Evolutionary conservation across 345 rosid species (phyloP).

Genomic region (Moricandia arvensis): DNA sequence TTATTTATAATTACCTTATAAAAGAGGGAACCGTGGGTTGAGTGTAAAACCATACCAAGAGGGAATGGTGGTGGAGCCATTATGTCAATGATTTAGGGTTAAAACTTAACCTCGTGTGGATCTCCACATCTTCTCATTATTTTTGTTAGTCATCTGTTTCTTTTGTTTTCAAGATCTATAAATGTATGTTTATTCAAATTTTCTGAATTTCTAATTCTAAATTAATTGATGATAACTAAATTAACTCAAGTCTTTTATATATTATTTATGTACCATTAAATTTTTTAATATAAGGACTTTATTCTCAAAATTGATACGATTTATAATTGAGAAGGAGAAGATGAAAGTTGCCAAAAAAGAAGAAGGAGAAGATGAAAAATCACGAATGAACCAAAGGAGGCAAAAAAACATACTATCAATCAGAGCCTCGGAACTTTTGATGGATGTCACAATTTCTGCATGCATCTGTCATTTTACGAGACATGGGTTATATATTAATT

Average conservation of each 20-base stretch:
- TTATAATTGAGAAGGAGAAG: not conserved
- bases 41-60: constrained; percentile 14
- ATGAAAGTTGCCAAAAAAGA: too few relatives aligned
- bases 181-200: not conserved
- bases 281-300: too few relatives aligned
- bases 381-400: constrained; percentile 13
- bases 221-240: too few relatives aligned
- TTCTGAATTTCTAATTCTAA: too few relatives aligned
- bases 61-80: constrained; percentile 35
- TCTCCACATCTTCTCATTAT: constrained; percentile 28
- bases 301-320: not conserved
- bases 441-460: constrained; percentile 29
- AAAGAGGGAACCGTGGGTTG: constrained; percentile 11
- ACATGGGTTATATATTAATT: not conserved
- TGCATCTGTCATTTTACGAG: constrained; percentile 17
- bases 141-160: not conserved
- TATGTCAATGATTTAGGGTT: constrained; percentile 23
- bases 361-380: not conserved
- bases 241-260: too few relatives aligned
- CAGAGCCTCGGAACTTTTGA: constrained; percentile 24
- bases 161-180: not conserved
- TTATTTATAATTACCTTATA: not conserved
- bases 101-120: constrained; percentile 41
- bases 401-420: constrained; percentile 23
- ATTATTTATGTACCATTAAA: too few relatives aligned